Base-by-base conservation (phyloP, 2,329 filamentous ascomycete species). In the Fusarium devonianum region DNA sequence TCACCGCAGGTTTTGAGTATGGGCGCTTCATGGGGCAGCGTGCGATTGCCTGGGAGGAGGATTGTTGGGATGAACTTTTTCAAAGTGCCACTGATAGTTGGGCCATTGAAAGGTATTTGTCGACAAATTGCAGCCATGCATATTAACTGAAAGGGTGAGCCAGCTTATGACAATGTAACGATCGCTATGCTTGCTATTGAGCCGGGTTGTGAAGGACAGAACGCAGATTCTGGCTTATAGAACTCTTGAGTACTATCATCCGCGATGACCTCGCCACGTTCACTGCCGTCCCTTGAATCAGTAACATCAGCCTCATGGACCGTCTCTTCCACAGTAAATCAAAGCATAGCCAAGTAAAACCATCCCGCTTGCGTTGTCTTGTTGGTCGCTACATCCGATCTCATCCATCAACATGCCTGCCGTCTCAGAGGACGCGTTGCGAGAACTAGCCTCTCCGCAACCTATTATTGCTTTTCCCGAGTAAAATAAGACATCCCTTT, bases 1-100 rank as follows among this genome's bases (percentile, higher is more conserved):
- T 58, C 57, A 58, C 53, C 57, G 53, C 33, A 53, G 43, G 39
- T 6, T 53, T 56, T 38, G 23, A 32, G n/a, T n/a, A n/a, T n/a
- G n/a, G n/a, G n/a, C n/a, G n/a, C n/a, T n/a, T n/a, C n/a, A n/a
- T n/a, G n/a, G n/a, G n/a, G n/a, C n/a, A n/a, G n/a, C n/a, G n/a
- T n/a, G n/a, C n/a, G n/a, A n/a, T n/a, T n/a, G n/a, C n/a, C n/a
- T n/a, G n/a, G n/a, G n/a, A 45, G 52, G 52, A 35, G 18, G 36
- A 9, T 11, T 28, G 23, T 17, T 50, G 46, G 55, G 55, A 25
- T n/a, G n/a, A n/a, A n/a, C n/a, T n/a, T n/a, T n/a, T n/a, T n/a
- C n/a, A n/a, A n/a, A n/a, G n/a, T n/a, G 22, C 12, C 12, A 9
- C 12, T 9, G 12, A 25, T 8, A 25, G 22, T 5, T 3, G 9